These are phyloP conservation scores for Russula sp. DNA, from an alignment of 768 basidiomycete species.

Conservation along the genomic window DNA sequence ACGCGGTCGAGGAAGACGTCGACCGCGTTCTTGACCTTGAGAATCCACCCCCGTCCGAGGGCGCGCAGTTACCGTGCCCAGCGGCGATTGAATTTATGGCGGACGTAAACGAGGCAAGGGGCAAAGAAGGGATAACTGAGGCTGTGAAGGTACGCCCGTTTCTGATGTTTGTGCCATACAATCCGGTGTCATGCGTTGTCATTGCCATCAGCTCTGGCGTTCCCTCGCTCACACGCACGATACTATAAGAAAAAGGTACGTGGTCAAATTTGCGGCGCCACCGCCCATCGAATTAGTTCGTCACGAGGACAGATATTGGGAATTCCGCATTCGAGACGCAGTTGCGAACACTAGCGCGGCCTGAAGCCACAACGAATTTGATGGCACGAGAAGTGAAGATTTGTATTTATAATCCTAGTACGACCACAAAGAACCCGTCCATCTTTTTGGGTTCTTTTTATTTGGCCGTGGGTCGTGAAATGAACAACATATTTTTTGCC, in stretches of 20 bases:
- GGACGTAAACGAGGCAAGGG: slow-evolving; percentile 63
- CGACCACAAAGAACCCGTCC: neutral
- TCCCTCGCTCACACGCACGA: slow-evolving; percentile 67
- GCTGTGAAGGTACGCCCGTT: slow-evolving; percentile 37
- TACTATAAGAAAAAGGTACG: slow-evolving; percentile 71
- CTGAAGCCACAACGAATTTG: slow-evolving; percentile 4
- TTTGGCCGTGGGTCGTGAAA: neutral
- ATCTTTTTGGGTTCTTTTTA: neutral
- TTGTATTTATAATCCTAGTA: slow-evolving; percentile 9
- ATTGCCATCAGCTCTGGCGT: slow-evolving; percentile 57
- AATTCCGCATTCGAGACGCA: slow-evolving; percentile 63
- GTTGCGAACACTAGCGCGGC: slow-evolving; percentile 12
- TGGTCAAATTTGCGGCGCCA: slow-evolving; percentile 19
- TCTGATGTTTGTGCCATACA: neutral
- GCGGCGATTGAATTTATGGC: slow-evolving; percentile 85
- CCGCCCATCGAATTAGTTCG: slow-evolving; percentile 26
- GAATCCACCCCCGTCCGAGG: slow-evolving; percentile 61
- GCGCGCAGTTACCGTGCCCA: slow-evolving; percentile 71
- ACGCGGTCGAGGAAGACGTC: slow-evolving; percentile 28
- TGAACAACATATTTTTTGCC: neutral
- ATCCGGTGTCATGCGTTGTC: neutral
- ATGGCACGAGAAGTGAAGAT: slow-evolving; percentile 2
- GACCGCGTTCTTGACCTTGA: slow-evolving; percentile 67
- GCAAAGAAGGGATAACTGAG: slow-evolving; percentile 45
- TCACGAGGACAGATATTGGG: slow-evolving; percentile 61